Base-by-base conservation (phyloP, 2,329 filamentous ascomycete species). In the Emmonsia crescens region DNA sequence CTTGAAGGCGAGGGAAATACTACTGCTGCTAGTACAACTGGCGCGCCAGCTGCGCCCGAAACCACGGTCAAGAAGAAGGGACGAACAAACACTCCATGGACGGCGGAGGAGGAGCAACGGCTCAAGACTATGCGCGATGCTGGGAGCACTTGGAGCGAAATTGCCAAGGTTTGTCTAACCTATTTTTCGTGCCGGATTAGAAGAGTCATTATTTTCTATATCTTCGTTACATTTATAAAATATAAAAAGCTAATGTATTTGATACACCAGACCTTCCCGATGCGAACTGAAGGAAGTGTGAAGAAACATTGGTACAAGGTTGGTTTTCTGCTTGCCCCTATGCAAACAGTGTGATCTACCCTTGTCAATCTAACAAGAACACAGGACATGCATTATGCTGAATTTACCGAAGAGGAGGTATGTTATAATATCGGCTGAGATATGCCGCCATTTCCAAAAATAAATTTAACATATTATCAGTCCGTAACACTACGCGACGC, bases 241-340 rank as follows among this genome's bases (percentile, higher is more conserved):
- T 6, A 40, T 24, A 33, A 48, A 24, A 59, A 46, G 38, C 59
- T 58, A 61, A 55, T 59, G 10, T 42, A 27, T 42, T 19, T 19
- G 46, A 42, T 62, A 24, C 52, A 55, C 54, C 67, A 95, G 89
- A 92, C 89, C 2, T 99, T 99, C 73, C 93, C 94, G 12, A 87
- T 85, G 29, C 84, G 94, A 70, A 99, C 94, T 49, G 94, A 99
- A 77, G 94, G 94, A 8, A 96, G 92, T 71, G 94, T 99, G 27
- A 99, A 97, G 82, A 99, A 97, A 78, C 94, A 99, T 75, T 99
- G 94, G 93, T 97, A 99, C 77, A 97, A 97, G 83, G 90, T 91
- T 79, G 61, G 77, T 66, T 49, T 29, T 55, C 44, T 74, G 63
- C 54, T 61, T 55, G 33, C 24, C 10, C 31, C 31, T 38, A 10